Evolutionary conservation across 2,329 filamentous ascomycete genomes (phyloP).

Genomic region (Zymoseptoria passerinii): DNA sequence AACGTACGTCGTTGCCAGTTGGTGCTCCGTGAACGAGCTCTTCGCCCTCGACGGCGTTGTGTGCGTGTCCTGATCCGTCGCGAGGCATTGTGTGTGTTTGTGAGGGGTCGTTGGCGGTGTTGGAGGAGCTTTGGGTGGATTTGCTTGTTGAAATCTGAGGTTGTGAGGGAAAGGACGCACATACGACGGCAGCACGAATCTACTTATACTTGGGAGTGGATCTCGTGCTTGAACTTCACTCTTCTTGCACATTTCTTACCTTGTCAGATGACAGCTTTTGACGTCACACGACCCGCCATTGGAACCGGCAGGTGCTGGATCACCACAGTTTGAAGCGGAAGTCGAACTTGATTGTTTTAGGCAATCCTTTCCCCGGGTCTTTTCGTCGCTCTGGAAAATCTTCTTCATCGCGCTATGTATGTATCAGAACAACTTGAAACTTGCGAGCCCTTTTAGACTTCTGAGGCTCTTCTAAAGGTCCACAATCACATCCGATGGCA

Average conservation of each 20-base stretch:
- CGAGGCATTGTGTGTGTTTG: slow-evolving; percentile 31
- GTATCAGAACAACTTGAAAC: no score
- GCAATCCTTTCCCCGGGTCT: not conserved
- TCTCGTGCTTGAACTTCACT: not conserved
- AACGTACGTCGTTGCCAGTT: slow-evolving; percentile 27
- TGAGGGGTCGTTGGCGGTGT: not conserved
- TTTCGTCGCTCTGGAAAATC: not conserved
- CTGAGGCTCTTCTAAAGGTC: not conserved
- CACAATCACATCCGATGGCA: no score
- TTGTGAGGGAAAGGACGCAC: not conserved
- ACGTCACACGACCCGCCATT: not conserved
- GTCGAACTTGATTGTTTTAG: not conserved
- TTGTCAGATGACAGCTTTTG: not conserved
- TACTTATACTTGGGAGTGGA: not conserved
- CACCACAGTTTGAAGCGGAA: not conserved
- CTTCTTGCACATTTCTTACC: not conserved
- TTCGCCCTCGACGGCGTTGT: slow-evolving; percentile 35
- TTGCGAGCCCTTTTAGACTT: not conserved
- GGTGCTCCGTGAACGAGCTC: slow-evolving; percentile 32
- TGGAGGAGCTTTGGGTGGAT: not conserved
- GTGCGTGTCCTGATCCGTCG: slow-evolving; percentile 33
- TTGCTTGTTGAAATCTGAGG: not conserved
- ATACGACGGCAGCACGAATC: not conserved
- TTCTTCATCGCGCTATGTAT: not conserved
- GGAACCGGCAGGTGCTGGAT: not conserved